Percentiles rank a stretch among this genome's conserved stretches.
Conservation (phyloP, 352 stramenopile genomes). For the Globisporangium nodosum region DNA sequence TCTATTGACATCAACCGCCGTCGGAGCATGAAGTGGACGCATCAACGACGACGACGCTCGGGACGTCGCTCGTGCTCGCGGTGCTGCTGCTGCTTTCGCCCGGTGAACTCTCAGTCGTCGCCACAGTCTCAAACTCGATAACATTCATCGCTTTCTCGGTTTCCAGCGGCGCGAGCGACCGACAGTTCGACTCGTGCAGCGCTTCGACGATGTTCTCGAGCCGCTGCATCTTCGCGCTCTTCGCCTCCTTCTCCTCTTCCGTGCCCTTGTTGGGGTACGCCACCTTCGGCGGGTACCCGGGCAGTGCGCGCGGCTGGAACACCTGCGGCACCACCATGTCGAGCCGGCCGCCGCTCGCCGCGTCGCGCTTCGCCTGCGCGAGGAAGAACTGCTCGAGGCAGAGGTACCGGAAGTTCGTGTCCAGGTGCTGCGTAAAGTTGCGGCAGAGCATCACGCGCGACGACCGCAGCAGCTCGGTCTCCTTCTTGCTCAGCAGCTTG, state of each 20-base stretch:
- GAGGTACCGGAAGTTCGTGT: conserved; percentile 48
- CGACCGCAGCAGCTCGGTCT: conserved; percentile 37
- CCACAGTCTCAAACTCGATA: not conserved
- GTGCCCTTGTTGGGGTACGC: not conserved
- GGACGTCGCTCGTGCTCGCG: not conserved
- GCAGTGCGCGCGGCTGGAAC: conserved; percentile 38
- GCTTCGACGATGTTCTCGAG: conserved; percentile 3
- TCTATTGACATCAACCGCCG: not conserved
- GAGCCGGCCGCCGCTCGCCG: conserved; percentile 25
- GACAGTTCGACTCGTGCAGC: not conserved
- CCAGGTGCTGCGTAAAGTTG: conserved; percentile 46
- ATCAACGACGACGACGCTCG: not conserved
- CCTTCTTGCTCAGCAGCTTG: conserved; percentile 37
- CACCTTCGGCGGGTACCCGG: conserved; percentile 32
- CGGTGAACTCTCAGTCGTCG: not conserved
- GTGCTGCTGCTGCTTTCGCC: not conserved
- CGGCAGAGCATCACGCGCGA: conserved; percentile 57
- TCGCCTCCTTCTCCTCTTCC: not conserved
- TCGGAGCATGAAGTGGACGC: not conserved
- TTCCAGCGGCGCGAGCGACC: not conserved
- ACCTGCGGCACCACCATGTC: conserved; percentile 37
- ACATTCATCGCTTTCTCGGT: not conserved
- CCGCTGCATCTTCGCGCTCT: not conserved
- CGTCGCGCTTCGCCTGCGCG: not conserved
- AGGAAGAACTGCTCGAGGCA: conserved; percentile 61